Evolutionary conservation across 495 filamentous ascomycete species (phyloP).

Genomic region (Aspergillus wentii): DNA sequence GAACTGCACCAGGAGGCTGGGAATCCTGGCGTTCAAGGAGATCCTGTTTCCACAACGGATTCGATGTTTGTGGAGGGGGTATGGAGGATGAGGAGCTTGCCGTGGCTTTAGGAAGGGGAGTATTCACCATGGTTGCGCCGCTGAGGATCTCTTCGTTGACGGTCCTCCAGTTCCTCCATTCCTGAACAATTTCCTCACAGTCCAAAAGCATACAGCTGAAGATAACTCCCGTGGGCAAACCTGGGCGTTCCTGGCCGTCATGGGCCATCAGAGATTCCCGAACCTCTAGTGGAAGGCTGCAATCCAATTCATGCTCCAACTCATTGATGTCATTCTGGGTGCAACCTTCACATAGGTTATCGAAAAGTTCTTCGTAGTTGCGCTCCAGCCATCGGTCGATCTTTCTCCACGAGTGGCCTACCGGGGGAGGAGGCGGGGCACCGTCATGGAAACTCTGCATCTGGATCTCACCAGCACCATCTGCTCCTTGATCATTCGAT

Average conservation of each 20-base stretch:
- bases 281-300: conserved; percentile 88
- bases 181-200: conserved; percentile 96
- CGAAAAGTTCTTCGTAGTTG: conserved; percentile 89
- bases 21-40: conserved; percentile 81
- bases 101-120: conserved; percentile 59
- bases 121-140: conserved; percentile 44
- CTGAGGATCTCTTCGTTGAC: conserved; percentile 86
- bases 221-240: conserved; percentile 84
- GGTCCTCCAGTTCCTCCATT: conserved; percentile 93
- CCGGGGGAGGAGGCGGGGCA: conserved; percentile 81
- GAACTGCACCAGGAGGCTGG: conserved; percentile 78
- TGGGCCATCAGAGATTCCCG: conserved; percentile 87
- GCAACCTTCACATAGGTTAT: conserved; percentile 86
- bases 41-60: conserved; percentile 76
- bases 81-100: conserved; percentile 58
- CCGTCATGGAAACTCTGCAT: conserved; percentile 96
- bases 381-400: conserved; percentile 93
- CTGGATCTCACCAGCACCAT: conserved; percentile 78
- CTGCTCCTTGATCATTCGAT: conserved; percentile 54
- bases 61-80: conserved; percentile 43
- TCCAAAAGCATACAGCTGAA: conserved; percentile 95
- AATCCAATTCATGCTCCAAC: conserved; percentile 92
- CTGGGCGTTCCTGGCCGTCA: conserved; percentile 93
- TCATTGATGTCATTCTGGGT: conserved; percentile 96
- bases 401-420: conserved; percentile 83